A percentile compares a stretch with the other conserved stretches of the same genome.
These are phyloP conservation scores for Volvox reticuliferus DNA, from an alignment of 139 green algal genomes.

Conservation along the genomic window DNA sequence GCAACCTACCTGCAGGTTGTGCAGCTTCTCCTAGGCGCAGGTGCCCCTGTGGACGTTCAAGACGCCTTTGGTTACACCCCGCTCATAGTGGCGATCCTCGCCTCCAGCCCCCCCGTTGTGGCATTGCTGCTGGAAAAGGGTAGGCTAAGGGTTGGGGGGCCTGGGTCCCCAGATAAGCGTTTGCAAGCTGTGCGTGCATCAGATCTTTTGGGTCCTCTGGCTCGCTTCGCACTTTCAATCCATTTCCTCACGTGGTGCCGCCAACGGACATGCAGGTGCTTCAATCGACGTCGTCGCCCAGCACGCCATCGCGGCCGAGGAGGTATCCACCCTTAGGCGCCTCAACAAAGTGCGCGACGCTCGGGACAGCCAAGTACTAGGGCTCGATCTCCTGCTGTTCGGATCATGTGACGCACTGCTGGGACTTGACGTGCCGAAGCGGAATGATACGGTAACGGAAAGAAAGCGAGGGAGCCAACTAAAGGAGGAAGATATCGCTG, in stretches of 20 bases:
- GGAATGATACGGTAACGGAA: too few relatives aligned
- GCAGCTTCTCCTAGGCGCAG: not conserved
- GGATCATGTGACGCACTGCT: not conserved
- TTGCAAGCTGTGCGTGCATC: too few relatives aligned
- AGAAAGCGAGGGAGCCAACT: not conserved
- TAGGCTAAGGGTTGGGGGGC: not conserved
- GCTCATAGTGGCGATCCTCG: not conserved
- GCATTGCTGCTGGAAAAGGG: constrained; percentile 12
- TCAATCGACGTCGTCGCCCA: not conserved
- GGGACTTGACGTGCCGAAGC: too few relatives aligned
- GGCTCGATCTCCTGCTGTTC: not conserved
- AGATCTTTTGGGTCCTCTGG: too few relatives aligned
- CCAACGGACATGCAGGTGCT: not conserved
- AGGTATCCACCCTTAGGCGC: not conserved
- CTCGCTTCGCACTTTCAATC: too few relatives aligned
- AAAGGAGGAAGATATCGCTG: not conserved
- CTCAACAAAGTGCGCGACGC: not conserved
- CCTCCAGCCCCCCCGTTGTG: not conserved
- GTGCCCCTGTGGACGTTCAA: not conserved
- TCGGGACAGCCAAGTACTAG: not conserved
- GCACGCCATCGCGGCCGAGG: not conserved
- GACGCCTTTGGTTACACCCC: not conserved
- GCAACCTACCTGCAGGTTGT: not conserved
- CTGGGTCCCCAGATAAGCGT: too few relatives aligned
- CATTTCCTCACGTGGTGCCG: too few relatives aligned